Evolutionary conservation across 2,329 filamentous ascomycete genomes (phyloP), one percentile per base, ranked within the genome.

Genomic region (Colletotrichum destructivum): DNA sequence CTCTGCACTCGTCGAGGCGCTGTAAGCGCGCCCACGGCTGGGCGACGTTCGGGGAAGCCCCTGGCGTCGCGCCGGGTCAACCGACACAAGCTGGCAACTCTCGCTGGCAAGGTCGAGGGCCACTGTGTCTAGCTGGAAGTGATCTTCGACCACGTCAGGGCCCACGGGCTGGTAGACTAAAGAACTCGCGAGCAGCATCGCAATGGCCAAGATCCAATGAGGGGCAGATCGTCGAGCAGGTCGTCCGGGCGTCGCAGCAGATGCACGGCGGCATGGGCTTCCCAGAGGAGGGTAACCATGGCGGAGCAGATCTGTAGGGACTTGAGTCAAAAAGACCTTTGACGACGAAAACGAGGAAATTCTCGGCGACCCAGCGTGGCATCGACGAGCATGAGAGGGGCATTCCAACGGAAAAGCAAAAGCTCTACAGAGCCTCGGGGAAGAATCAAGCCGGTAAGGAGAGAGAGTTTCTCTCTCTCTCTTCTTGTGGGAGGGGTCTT

Each of bases 41-140:
- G 6, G 6, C 82, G 89, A 91, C 90, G 0, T 91, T 91, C 75
- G 89, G 89, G 31, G 23, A 86, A 85, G 52, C 86, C 88, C 0
- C 81, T 92, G 4, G 87, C 91, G 63, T 79, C 85, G 15, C 88
- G 88, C 75, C 88, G 90, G 62, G 87, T 89, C 51, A 91, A 92
- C 65, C 84, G 87, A 21, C 82, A 86, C 23, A 91, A 92, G 76
- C 83, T 92, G 16, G 85, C 87, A n/a, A 88, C 86, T 46, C 84
- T 91, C 62, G 89, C 88, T 0, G 82, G 88, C 13, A 84, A 88
- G 74, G 86, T 92, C n/a, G 90, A 91, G 74, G 86, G 87, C 0
- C 87, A 89, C 56, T 89, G 88, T 79, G 88, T 89, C 0, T 91
- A 89, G 81, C 78, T 91, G 69, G 90, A 92, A 75, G 89, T 91